A percentile compares a stretch with the other conserved stretches of the same genome.
Conservation (phyloP, 1,284 basidiomycete species). For the Leccinum holopus region DNA sequence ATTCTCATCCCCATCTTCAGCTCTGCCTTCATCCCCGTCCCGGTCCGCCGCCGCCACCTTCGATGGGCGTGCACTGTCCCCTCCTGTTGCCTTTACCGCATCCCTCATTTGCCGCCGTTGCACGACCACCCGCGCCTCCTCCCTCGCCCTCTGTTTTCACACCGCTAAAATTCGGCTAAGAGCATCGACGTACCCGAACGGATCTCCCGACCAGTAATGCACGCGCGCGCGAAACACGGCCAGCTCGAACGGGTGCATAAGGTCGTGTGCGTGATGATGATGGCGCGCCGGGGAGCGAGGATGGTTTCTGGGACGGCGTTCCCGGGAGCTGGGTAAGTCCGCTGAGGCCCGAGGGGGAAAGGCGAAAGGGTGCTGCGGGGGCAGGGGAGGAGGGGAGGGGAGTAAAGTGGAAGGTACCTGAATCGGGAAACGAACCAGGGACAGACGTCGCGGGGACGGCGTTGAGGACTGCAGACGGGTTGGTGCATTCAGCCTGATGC, state of each 20-base stretch:
- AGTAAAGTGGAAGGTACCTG: conserved; percentile 8
- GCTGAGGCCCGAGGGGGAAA: conserved; percentile 27
- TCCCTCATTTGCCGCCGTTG: conserved; percentile 39
- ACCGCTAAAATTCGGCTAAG: conserved; percentile 75
- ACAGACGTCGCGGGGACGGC: conserved; percentile 47
- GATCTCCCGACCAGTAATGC: conserved; percentile 74
- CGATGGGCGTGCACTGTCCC: not conserved
- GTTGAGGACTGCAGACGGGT: conserved; percentile 72
- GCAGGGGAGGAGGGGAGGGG: conserved; percentile 21
- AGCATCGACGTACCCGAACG: conserved; percentile 72
- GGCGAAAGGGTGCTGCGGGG: conserved; percentile 5
- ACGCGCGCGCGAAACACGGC: conserved; percentile 70
- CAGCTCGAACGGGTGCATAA: conserved; percentile 74
- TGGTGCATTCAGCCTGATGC: conserved; percentile 78
- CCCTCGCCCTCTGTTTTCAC: conserved; percentile 65
- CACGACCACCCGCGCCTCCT: conserved; percentile 29
- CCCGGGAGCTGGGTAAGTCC: conserved; percentile 27
- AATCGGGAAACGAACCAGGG: conserved; percentile 26
- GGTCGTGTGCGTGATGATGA: conserved; percentile 40
- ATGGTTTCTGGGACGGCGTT: conserved; percentile 25
- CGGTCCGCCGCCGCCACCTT: not conserved
- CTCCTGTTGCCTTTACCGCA: not conserved
- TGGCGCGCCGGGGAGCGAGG: conserved; percentile 13
- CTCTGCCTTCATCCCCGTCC: not conserved
- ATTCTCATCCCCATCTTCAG: not conserved